Evolutionary conservation across 176 grass and related monocot genomes (phyloP).

Genomic region (Raddia distichophylla): DNA sequence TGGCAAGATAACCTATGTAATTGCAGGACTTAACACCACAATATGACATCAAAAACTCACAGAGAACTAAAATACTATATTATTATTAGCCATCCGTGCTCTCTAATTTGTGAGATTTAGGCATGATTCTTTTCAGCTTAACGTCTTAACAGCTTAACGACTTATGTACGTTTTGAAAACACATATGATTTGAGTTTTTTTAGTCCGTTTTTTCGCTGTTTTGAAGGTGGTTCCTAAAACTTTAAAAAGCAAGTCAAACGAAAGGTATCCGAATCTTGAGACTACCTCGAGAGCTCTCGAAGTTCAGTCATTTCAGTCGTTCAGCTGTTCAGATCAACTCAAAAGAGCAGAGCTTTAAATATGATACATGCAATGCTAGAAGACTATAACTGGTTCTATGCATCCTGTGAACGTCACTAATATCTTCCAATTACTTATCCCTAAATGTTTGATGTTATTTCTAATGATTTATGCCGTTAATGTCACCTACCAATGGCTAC

Average conservation of each 20-base stretch:
- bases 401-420: neutral
- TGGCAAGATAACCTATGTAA: conserved; percentile 19
- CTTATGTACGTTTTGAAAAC: no score
- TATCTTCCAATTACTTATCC: conserved; percentile 2
- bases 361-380: neutral
- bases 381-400: neutral
- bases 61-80: neutral
- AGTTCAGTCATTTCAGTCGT: no score
- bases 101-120: conserved; percentile 16
- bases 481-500: neutral
- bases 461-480: neutral
- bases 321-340: no score
- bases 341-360: neutral
- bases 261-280: no score
- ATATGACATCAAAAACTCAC: neutral
- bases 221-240: no score
- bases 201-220: no score
- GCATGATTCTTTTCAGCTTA: no score
- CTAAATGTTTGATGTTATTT: neutral
- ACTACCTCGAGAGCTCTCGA: no score
- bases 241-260: no score
- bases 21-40: neutral
- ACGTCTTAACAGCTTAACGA: no score
- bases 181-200: no score
- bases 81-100: neutral